phyloP scores from a whole-genome alignment of 805 yeast genomes.

The Hanseniaspora opuntiae region DNA sequence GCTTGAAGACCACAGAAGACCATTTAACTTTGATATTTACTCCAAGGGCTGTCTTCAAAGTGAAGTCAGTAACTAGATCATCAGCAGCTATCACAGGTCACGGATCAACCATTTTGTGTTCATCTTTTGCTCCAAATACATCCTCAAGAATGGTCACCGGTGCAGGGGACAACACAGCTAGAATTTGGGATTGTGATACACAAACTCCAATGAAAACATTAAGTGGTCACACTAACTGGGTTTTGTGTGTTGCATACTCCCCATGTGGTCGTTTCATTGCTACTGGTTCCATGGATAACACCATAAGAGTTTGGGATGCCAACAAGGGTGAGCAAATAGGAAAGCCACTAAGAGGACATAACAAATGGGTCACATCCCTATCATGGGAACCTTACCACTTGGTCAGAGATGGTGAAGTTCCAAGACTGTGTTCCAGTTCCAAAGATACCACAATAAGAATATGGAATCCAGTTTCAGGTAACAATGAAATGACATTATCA shows the following conservation, averaged over 20 bases:
- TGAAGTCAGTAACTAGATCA: slow-evolving; percentile 77
- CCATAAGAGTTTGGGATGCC: slow-evolving; percentile 78
- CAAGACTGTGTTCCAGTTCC: slow-evolving; percentile 72
- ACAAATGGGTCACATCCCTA: slow-evolving; percentile 77
- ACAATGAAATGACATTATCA: slow-evolving; percentile 53
- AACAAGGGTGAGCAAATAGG: slow-evolving; percentile 63
- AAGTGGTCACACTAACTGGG: slow-evolving; percentile 86
- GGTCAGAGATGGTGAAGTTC: slow-evolving; percentile 48
- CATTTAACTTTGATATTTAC: slow-evolving; percentile 79
- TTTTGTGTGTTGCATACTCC: slow-evolving; percentile 76
- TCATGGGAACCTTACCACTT: slow-evolving; percentile 92
- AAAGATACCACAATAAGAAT: slow-evolving; percentile 81
- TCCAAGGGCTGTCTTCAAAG: slow-evolving; percentile 90
- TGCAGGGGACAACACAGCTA: slow-evolving; percentile 89
- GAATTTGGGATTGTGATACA: slow-evolving; percentile 94
- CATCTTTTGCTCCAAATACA: slow-evolving; percentile 85
- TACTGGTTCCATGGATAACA: slow-evolving; percentile 90
- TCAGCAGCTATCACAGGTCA: slow-evolving; percentile 91
- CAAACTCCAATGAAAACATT: slow-evolving; percentile 77
- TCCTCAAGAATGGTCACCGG: slow-evolving; percentile 83
- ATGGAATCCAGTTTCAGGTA: slow-evolving; percentile 72
- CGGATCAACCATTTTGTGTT: slow-evolving; percentile 81
- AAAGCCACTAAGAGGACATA: slow-evolving; percentile 62
- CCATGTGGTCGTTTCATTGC: slow-evolving; percentile 87
- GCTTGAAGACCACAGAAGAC: slow-evolving; percentile 82